Evolutionary conservation across 148 eudicot species (phyloP), one percentile per base, ranked within the genome.

Genomic region (Cornus suecica): DNA sequence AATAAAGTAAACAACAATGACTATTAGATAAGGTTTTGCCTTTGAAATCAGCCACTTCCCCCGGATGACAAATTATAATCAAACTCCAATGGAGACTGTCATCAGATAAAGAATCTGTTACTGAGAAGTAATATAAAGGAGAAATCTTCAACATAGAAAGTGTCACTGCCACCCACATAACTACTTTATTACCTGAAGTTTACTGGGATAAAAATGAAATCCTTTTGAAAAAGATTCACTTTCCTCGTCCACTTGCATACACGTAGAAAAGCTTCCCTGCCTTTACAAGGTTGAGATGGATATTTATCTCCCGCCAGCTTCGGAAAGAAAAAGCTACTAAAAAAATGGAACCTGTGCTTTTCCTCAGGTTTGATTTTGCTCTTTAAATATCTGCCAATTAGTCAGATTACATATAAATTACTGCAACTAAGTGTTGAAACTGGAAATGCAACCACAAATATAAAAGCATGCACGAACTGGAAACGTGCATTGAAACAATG

Each of bases 231-330:
- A 61, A 94, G 67, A 69, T 94, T 76, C 66, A 94, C 83, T 76
- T 92, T 94, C 82, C 90, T 90, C 26, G 98, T 94, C 98, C 98
- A 94, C 79, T 89, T 92, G 42, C 83, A 89, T 79, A 94, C 95
- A 73, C 90, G 89, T 79, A 79, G 93, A 88, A 90, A 94, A 80
- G 89, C 91, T 76, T 81, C 92, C 87, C 82, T 92, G 72, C 87
- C 89, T 61, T 86, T 88, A 80, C 78, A 83, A 73, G 74, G 84
- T 67, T 83, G 78, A 30, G 87, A 76, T 48, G 82, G 77, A 78
- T 81, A 84, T 84, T 77, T 88, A 75, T 87, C 94, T 26, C 87
- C 93, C 76, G 88, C 94, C 65, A 94, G 87, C 91, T 94, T 94
- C 72, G 87, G 80, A 77, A 92, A 94, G 88, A 94, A 94, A 76